These are phyloP conservation scores for Aspergillus avenaceus DNA, from an alignment of 495 filamentous ascomycete species.

Conservation along the genomic window DNA sequence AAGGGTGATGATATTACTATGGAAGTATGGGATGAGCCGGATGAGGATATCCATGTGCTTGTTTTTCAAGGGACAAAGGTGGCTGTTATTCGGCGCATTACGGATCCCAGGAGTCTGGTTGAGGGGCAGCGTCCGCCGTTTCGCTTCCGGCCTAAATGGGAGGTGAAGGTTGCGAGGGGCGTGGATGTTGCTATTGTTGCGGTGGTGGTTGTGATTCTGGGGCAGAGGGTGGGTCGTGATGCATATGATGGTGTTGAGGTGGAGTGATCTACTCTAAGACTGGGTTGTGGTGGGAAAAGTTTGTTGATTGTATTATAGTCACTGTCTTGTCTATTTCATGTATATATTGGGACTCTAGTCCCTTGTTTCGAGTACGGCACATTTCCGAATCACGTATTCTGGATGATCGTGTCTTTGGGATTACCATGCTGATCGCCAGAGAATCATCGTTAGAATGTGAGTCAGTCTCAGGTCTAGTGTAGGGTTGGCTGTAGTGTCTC, in stretches of 20 bases:
- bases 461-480: no score
- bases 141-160: constrained; percentile 14
- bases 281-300: no score
- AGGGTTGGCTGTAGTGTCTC: no score
- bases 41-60: constrained; percentile 13
- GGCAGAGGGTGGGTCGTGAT: neutral
- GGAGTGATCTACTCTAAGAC: neutral
- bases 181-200: constrained; percentile 16
- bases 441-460: no score
- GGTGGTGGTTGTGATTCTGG: constrained; percentile 8
- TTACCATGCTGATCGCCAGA: no score
- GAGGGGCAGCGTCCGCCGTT: constrained; percentile 17
- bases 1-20: constrained; percentile 6
- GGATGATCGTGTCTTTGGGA: no score
- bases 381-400: no score
- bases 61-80: constrained; percentile 5
- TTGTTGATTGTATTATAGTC: neutral
- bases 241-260: neutral
- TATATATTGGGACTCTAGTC: no score
- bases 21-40: constrained; percentile 7
- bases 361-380: no score
- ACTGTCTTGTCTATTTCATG: no score
- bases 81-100: constrained; percentile 9
- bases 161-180: constrained; percentile 8
- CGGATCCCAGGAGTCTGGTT: constrained; percentile 3